Base-by-base conservation (phyloP, 441 rosid genomes). In the Pelargonium australe region DNA sequence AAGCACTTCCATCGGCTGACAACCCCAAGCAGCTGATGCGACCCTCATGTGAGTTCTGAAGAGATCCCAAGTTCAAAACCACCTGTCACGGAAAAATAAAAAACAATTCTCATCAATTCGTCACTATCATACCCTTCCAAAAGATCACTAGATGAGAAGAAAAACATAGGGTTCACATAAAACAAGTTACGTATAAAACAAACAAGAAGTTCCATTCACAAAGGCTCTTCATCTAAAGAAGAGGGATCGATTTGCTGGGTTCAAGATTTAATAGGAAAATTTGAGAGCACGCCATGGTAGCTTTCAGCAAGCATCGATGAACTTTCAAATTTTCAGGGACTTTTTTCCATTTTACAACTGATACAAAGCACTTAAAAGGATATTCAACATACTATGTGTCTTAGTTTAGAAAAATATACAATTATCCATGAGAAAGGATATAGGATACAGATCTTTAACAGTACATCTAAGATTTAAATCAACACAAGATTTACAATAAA, bases 1-100 rank as follows among this genome's bases (percentile, higher is more conserved):
- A 78, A 77, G 98, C 98, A 81, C 99, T 95, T 80, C 98, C 99
- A 80, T 95, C 98, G 69, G 95, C 85, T 51, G 97, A 90, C 86
- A 95, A 76, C 65, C 94, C 97, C 87, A 92, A 81, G 82, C 98
- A 92, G 76, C 85, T 92, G 76, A 92, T 84, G 77, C 87, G 78
- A 60, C 73, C 71, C 76, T 76, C 89, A 43, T 95, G 99, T 2
- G 98, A 92, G 80, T 84, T 87, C 40, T 91, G 92, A 65, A 87
- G 80, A 17, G 85, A 58, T 67, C 97, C 92, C 83, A 92, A 76
- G 81, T 95, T 73, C 84, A 89, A 83, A 60, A 90, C 97, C 75
- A 81, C 92, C 99, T 95, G 80, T 78, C 71, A 79, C 62, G 8
- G 65, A 58, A 9, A n/a, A 60, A 61, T 43, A 65, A 49, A 58